phyloP scores from a whole-genome alignment of 1,139 yeast genomes.

The Pichia sp. region DNA sequence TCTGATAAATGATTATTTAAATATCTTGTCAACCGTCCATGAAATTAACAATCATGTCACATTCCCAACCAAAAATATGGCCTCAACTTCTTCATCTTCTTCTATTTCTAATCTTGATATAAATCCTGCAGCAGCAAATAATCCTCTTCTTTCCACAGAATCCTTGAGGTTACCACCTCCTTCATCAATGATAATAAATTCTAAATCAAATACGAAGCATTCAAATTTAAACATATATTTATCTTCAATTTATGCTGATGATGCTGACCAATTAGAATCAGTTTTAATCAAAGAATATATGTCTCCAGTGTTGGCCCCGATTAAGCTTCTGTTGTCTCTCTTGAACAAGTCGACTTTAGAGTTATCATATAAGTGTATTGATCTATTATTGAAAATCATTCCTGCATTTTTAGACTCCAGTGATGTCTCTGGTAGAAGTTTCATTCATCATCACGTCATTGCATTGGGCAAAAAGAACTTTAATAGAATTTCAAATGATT shows the following conservation, averaged over 20 bases:
- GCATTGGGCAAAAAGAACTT: conserved; percentile 52
- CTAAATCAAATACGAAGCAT: conserved; percentile 9
- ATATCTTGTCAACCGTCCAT: conserved; percentile 28
- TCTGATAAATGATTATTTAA: conserved; percentile 50
- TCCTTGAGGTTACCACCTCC: conserved; percentile 17
- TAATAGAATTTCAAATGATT: conserved; percentile 24
- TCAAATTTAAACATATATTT: conserved; percentile 29
- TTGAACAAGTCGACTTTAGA: conserved; percentile 58
- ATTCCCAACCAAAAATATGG: background rate
- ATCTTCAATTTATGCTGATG: conserved; percentile 39
- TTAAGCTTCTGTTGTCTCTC: conserved; percentile 46
- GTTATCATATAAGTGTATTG: conserved; percentile 51
- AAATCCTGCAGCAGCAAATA: background rate
- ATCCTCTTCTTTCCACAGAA: background rate
- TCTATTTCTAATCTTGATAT: conserved; percentile 23
- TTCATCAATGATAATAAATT: conserved; percentile 10
- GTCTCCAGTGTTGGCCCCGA: conserved; percentile 34
- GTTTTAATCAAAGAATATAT: conserved; percentile 37
- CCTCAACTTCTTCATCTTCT: conserved; percentile 17
- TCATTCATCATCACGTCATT: conserved; percentile 77
- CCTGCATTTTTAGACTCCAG: conserved; percentile 53
- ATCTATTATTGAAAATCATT: conserved; percentile 41
- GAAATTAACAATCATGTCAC: background rate
- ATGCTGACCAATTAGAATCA: conserved; percentile 36
- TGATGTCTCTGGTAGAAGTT: conserved; percentile 78